These are phyloP conservation scores for Monilinia fructigena DNA, from an alignment of 2,329 filamentous ascomycete genomes.

Conservation along the genomic window DNA sequence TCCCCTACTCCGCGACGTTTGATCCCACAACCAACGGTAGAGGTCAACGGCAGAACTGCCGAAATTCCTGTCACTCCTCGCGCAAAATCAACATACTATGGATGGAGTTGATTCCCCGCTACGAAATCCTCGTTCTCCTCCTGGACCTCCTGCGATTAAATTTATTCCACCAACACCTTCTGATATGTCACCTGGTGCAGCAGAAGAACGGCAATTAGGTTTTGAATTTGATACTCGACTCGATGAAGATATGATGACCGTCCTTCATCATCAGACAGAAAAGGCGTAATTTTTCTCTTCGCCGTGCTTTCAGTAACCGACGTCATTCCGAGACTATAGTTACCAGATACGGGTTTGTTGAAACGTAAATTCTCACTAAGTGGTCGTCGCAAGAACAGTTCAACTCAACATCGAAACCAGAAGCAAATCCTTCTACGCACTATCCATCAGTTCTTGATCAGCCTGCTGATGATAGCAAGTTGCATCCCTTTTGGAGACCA, in stretches of 20 bases:
- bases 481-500: conserved; percentile 64
- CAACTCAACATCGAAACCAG: conserved; percentile 34
- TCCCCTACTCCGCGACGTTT: conserved; percentile 22
- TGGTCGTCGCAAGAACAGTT: conserved; percentile 31
- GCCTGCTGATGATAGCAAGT: conserved; percentile 52
- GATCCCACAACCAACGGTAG: conserved; percentile 26
- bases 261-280: conserved; percentile 42
- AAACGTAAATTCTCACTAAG: conserved; percentile 43
- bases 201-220: conserved; percentile 53
- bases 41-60: conserved; percentile 43
- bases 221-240: conserved; percentile 43
- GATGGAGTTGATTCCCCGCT: conserved; percentile 61
- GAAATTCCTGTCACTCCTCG: conserved; percentile 51
- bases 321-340: conserved; percentile 51
- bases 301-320: conserved; percentile 52
- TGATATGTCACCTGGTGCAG: conserved; percentile 54
- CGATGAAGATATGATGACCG: conserved; percentile 41
- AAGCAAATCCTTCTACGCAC: conserved; percentile 35
- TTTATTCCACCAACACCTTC: conserved; percentile 65
- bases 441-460: conserved; percentile 48
- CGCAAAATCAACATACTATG: conserved; percentile 49
- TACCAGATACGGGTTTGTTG: conserved; percentile 52
- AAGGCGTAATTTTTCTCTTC: conserved; percentile 51
- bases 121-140: conserved; percentile 60
- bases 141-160: conserved; percentile 55